Base-by-base conservation (phyloP, 2,329 filamentous ascomycete genomes). In the Alternaria tenuissima region DNA sequence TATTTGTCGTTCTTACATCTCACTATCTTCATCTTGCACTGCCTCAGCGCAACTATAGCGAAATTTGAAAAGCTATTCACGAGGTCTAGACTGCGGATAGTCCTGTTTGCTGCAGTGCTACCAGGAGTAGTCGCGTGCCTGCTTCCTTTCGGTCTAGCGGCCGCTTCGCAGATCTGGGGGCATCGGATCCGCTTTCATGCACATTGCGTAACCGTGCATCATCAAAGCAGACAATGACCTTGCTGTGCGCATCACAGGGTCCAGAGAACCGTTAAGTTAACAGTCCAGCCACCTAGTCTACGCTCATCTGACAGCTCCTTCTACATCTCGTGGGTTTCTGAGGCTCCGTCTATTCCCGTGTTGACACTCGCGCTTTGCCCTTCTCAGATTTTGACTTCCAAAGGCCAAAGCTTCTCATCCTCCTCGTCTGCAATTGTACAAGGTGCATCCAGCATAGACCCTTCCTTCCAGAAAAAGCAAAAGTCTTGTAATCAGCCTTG, bases 191-290 rank as follows among this genome's bases (percentile, higher is more conserved):
- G 46, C 46, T 49, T 24, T 49, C 46, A 49, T 36, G 46, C 46
- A 38, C 46, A 36, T 49, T 49, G 34, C 46, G 46, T 36, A 49
- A 49, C 32, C 20, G 46, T 49, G 46, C 46, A 49, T 49, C 46
- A 49, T 34, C 32, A 5, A 12, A 24, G 28, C 34, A 22, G 30
- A 36, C 20, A 49, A 20, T 36, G 32, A 24, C 20, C 46, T 49
- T 49, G 46, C 32, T 49, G 20, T 36, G 46, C 32, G 20, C 46
- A 49, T 38, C 46, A 49, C 46, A 49, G 32, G 46, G 46, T 49
- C 46, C 32, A 26, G 16, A 24, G 14, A 16, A 36, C 46, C 34
- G n/a, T 24, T 16, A 18, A 22, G 30, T 49, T 49, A 38, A 49
- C 32, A 24, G 14, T 20, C 32, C 46, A 38, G 30, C 32, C 20